phyloP scores from a whole-genome alignment of 208 protist species.

The Leishmania gerbilli region DNA sequence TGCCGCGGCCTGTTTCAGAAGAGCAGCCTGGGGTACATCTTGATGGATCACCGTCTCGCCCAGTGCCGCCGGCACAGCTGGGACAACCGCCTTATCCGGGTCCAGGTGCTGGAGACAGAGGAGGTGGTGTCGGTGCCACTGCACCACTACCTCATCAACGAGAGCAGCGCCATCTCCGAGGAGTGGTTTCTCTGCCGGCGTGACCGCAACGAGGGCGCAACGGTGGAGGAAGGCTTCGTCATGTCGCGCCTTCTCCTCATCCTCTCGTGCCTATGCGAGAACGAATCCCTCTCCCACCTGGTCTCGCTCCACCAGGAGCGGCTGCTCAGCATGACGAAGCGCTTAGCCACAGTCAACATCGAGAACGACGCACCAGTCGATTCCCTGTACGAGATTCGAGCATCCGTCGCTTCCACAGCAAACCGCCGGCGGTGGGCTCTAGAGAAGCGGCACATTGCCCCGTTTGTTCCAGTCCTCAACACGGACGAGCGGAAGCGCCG shows the following conservation, averaged over 20 bases:
- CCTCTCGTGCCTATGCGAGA: slow-evolving; percentile 84
- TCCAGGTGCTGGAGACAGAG: slow-evolving; percentile 46
- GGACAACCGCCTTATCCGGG: slow-evolving; percentile 37
- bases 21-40: slow-evolving; percentile 63
- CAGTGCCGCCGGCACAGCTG: slow-evolving; percentile 54
- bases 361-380: slow-evolving; percentile 72
- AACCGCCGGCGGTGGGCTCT: slow-evolving; percentile 32
- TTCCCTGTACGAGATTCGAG: slow-evolving; percentile 79
- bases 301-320: slow-evolving; percentile 53
- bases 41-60: slow-evolving; percentile 61
- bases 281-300: slow-evolving; percentile 61
- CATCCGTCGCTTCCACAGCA: slow-evolving; percentile 61
- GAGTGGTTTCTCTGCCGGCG: slow-evolving; percentile 56
- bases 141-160: slow-evolving; percentile 56
- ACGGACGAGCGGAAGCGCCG: slow-evolving; percentile 47
- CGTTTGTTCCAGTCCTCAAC: slow-evolving; percentile 66
- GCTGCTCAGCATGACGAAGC: slow-evolving; percentile 65
- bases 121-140: slow-evolving; percentile 38
- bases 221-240: slow-evolving; percentile 80
- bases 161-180: slow-evolving; percentile 47
- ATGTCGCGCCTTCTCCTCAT: slow-evolving; percentile 86
- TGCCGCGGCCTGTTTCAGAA: slow-evolving; percentile 27
- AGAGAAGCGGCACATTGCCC: slow-evolving; percentile 37
- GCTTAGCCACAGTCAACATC: slow-evolving; percentile 69
- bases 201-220: slow-evolving; percentile 38